A percentile compares a stretch with the other conserved stretches of the same genome.
phyloP scores from a whole-genome alignment of 306 rosid species.

The Medicago arabica region DNA sequence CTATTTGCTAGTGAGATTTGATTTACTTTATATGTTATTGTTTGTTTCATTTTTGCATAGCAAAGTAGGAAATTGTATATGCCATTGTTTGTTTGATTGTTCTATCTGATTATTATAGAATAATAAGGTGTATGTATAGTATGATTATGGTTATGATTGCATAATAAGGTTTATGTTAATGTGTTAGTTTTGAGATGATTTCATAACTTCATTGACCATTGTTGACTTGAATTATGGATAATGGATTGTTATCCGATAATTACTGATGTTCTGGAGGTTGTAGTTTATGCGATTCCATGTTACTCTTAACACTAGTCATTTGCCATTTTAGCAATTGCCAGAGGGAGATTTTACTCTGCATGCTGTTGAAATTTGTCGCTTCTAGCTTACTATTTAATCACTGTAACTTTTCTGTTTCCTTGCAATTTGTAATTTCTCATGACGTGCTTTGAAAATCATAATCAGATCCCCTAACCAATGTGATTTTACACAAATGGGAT shows the following conservation, averaged over 20 bases:
- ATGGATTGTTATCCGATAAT: conserved; percentile 14
- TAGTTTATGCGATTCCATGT: conserved; percentile 6
- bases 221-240: conserved; percentile 21
- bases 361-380: not conserved
- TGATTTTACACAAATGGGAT: conserved; percentile 3
- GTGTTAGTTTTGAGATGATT: conserved; percentile 5
- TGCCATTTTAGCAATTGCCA: not conserved
- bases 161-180: not conserved
- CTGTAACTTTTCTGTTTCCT: no score
- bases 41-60: not conserved
- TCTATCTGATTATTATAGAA: conserved; percentile 17
- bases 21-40: conserved; percentile 14
- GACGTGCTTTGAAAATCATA: conserved; percentile 15
- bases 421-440: not conserved
- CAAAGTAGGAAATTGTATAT: not conserved
- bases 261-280: not conserved
- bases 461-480: not conserved
- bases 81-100: not conserved
- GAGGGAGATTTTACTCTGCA: not conserved
- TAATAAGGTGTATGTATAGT: not conserved
- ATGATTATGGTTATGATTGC: not conserved
- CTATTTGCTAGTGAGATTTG: conserved; percentile 56
- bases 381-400: no score
- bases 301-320: conserved; percentile 14
- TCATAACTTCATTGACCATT: not conserved